These are phyloP conservation scores for Diospyros kaki DNA, from an alignment of 148 eudicot genomes.

Conservation along the genomic window DNA sequence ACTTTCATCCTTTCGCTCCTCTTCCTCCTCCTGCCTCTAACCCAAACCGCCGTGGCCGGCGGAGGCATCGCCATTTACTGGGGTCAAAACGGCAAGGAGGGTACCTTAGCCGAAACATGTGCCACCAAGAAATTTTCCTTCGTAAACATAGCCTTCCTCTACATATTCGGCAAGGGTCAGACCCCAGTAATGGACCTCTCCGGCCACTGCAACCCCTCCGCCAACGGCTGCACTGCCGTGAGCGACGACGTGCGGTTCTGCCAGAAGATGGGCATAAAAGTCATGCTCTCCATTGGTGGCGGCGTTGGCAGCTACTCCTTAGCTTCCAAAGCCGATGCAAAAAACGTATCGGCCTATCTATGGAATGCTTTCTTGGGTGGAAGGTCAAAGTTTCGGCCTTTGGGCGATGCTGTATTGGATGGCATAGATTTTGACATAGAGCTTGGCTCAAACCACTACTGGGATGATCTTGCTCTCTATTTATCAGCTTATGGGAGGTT, in stretches of 20 bases:
- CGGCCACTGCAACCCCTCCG: slow-evolving; percentile 60
- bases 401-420: slow-evolving; percentile 53
- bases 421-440: slow-evolving; percentile 74
- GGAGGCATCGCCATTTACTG: slow-evolving; percentile 57
- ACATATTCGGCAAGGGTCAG: slow-evolving; percentile 47
- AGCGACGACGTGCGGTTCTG: slow-evolving; percentile 30
- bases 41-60: slow-evolving; percentile 21
- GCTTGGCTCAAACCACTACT: slow-evolving; percentile 29
- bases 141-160: slow-evolving; percentile 57
- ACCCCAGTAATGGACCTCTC: slow-evolving; percentile 67
- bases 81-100: slow-evolving; percentile 75
- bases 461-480: slow-evolving; percentile 35
- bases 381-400: slow-evolving; percentile 34
- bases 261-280: slow-evolving; percentile 45
- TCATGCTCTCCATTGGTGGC: slow-evolving; percentile 60
- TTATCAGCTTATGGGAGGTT: slow-evolving; percentile 16
- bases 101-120: slow-evolving; percentile 46
- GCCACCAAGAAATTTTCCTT: slow-evolving; percentile 46
- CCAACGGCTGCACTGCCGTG: slow-evolving; percentile 34
- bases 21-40: slow-evolving; percentile 16
- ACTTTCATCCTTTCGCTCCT: not conserved
- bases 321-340: slow-evolving; percentile 48
- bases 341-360: slow-evolving; percentile 31
- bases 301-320: slow-evolving; percentile 39
- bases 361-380: slow-evolving; percentile 66